phyloP scores from a whole-genome alignment of 169 alveolate species.

The Pseudocohnilembus persalinus region DNA sequence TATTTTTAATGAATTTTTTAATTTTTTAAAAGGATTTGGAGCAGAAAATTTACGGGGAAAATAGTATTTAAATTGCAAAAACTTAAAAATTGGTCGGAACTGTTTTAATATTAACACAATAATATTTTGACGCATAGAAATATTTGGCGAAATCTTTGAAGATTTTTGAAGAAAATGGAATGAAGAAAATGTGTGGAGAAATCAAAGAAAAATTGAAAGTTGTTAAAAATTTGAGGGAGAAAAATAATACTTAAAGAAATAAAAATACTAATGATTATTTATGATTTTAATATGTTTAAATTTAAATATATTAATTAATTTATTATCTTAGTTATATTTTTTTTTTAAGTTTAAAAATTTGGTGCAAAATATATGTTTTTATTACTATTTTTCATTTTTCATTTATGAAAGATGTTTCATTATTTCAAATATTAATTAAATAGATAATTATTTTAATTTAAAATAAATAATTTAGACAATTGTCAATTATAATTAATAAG shows the following conservation, averaged over 20 bases:
- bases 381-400: too few species aligned
- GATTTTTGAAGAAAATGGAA: slow-evolving; percentile 67
- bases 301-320: too few species aligned
- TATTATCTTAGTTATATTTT: too few species aligned
- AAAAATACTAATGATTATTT: too few species aligned
- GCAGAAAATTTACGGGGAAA: slow-evolving; percentile 62
- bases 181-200: slow-evolving; percentile 56
- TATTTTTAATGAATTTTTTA: not conserved
- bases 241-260: slow-evolving; percentile 22
- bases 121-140: slow-evolving; percentile 62
- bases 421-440: too few species aligned
- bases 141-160: slow-evolving; percentile 63
- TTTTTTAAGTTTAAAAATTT: too few species aligned
- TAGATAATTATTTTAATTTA: too few species aligned
- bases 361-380: too few species aligned
- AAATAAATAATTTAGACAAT: too few species aligned
- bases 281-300: too few species aligned
- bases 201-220: slow-evolving; percentile 64
- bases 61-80: slow-evolving; percentile 63
- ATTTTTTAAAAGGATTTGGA: slow-evolving; percentile 43
- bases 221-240: slow-evolving; percentile 44
- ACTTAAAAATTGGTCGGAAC: slow-evolving; percentile 77
- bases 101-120: slow-evolving; percentile 43
- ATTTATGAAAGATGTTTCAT: too few species aligned
- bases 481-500: too few species aligned